Conservation (phyloP, 2,329 filamentous ascomycete genomes). For the Penicillium sp. region DNA sequence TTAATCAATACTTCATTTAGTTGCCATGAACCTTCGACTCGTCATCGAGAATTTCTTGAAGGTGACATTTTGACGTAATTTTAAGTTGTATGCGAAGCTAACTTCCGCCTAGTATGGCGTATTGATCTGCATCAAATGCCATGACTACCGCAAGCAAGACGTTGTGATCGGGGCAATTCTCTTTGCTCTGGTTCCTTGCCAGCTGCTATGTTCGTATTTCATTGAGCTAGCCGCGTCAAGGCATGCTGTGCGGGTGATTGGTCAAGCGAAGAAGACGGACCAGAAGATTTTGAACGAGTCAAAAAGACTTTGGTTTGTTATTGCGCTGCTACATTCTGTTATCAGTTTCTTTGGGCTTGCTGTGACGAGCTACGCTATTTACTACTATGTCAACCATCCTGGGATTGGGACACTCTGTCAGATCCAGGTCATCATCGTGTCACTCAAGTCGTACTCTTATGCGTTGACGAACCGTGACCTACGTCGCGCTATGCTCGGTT, state of each 20-base stretch:
- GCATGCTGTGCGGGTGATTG: conserved; percentile 73
- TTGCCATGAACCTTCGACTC: conserved; percentile 89
- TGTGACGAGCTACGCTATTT: conserved; percentile 83
- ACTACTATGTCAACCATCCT: conserved; percentile 89
- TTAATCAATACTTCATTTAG: conserved; percentile 49
- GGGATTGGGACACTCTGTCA: conserved; percentile 90
- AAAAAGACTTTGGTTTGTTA: conserved; percentile 75
- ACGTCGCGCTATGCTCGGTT: conserved; percentile 85
- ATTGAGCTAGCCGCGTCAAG: conserved; percentile 84
- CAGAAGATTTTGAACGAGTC: conserved; percentile 68
- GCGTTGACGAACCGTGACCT: conserved; percentile 96
- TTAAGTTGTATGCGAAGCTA: neutral
- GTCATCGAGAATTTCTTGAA: conserved; percentile 98
- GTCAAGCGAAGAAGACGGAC: conserved; percentile 59
- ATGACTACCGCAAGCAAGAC: conserved; percentile 83
- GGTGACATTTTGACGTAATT: conserved; percentile 51
- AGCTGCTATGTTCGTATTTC: conserved; percentile 86
- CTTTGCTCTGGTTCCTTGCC: conserved; percentile 86
- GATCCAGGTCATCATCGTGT: conserved; percentile 90
- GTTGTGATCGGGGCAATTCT: conserved; percentile 75
- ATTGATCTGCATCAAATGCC: conserved; percentile 86
- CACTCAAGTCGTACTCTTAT: conserved; percentile 95
- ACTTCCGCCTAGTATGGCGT: conserved; percentile 75
- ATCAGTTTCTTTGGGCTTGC: conserved; percentile 83
- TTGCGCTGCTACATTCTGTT: conserved; percentile 78